Base-by-base conservation (phyloP, 805 yeast species). In the Myxozyma neotropica region DNA sequence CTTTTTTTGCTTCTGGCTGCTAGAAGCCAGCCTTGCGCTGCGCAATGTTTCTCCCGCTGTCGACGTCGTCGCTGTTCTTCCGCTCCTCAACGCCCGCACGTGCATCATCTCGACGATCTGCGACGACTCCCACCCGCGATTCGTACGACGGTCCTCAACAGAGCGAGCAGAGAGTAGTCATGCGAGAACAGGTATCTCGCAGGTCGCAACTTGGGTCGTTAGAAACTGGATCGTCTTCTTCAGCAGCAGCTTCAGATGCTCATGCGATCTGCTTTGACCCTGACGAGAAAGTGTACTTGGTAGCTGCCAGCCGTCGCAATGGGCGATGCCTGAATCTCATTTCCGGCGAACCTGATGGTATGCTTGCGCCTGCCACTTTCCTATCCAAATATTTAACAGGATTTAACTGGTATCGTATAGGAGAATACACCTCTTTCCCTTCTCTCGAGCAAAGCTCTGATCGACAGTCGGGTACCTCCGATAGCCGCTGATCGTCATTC, bases 341-440 rank as follows among this genome's bases (percentile, higher is more conserved):
- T n/a, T 31, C 61, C 10, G 51, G 35, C 33, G 44, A 24, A 7
- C 31, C 27, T 17, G 58, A 58, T 35, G 61, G 55, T 53, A 26
- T n/a, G 48, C n/a, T 2, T 33, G 12, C 8, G 10, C n/a, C n/a
- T n/a, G n/a, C n/a, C n/a, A n/a, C 23, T 33, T 49, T 31, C 13
- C 12, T 13, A 12, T 17, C 3, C 26, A 24, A 29, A 17, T 4
- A 6, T 2, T 8, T 6, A 21, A 19, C 21, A 12, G 35, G 7
- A 12, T 7, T 5, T 19, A 10, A 10, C 29, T 13, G 15, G 19
- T 33, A 12, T 24, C 29, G 6, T 33, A n/a, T 39, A 57, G 61
- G 51, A 23, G 58, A 42, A 47, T 58, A 58, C 54, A 48, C 47
- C 13, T 58, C 61, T 6, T 58, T 58, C 24, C 61, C 61, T 8